Percentiles rank a stretch among this genome's conserved stretches.
Conservation (phyloP, 1,284 basidiomycete genomes). For the Cryptococcus wingfieldii region DNA sequence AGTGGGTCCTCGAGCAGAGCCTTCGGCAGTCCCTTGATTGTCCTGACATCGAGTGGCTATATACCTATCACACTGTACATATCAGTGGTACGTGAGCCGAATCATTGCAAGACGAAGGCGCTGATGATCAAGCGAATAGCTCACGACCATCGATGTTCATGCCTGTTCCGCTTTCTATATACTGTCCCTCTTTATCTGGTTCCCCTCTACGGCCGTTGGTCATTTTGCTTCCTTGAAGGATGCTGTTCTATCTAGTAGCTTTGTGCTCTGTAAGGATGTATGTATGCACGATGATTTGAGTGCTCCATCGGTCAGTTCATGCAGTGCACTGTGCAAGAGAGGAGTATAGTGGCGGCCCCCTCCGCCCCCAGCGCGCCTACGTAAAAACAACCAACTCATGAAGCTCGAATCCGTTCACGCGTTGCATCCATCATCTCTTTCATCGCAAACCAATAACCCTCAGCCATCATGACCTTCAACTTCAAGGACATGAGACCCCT, state of each 20-base stretch:
- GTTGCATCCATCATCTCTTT: background rate
- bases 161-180: background rate
- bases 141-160: background rate
- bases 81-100: no score
- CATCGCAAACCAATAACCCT: background rate
- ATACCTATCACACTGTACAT: no score
- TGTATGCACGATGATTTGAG: background rate
- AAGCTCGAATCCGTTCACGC: background rate
- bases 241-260: background rate
- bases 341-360: no score
- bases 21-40: no score
- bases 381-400: background rate
- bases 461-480: conserved; percentile 14
- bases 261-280: background rate
- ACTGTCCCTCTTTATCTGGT: background rate
- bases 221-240: background rate
- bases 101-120: no score
- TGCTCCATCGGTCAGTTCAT: no score
- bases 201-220: no score
- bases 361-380: background rate
- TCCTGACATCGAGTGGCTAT: no score
- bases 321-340: no score
- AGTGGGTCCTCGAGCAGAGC: background rate
- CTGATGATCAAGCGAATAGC: no score
- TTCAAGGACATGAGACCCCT: conserved; percentile 26